Evolutionary conservation across 441 rosid genomes (phyloP), one percentile per base, ranked within the genome.

Genomic region (Cnidoscolus chayamansa): DNA sequence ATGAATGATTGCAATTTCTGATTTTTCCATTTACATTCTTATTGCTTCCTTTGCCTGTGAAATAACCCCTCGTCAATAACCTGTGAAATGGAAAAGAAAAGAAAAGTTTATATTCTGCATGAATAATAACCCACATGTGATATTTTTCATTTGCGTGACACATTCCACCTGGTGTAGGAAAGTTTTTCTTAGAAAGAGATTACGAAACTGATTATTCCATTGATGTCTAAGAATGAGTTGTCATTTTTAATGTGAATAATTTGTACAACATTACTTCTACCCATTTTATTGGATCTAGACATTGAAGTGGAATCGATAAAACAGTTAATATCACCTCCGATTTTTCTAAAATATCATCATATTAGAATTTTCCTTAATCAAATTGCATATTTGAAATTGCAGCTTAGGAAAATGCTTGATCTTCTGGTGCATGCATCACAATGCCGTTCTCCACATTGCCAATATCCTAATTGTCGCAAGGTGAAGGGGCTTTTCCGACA

Each of bases 351-450:
- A 55, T 25, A 49, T 47, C 30, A 63, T 16, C 47, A 11, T n/a
- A 49, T 65, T 47, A 13, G 40, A 19, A 65, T 66, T 16, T 35
- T 30, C 50, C 59, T 67, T 74, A 74, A 75, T 62, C 4, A 43
- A 32, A 11, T 37, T 70, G 74, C 37, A 63, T 73, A 20, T 65
- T 74, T 63, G 32, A 62, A 59, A 70, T 79, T 89, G 85, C 97
- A 96, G 99, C 96, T 93, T 37, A 86, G 99, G 86, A 93, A 88
- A 84, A 96, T 96, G 99, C 98, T 96, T 64, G 98, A 96, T 83
- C 98, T 96, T 75, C 84, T 96, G 78, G 98, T 96, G 76, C 99
- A 96, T 73, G 99, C 99, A 66, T 91, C 98, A 67, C 93, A 90
- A 77, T 96, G 99, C 43, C 97, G 98, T 64, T 89, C 96, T 4